phyloP scores from a whole-genome alignment of 352 stramenopile species.

The Phytophthora foliorum region DNA sequence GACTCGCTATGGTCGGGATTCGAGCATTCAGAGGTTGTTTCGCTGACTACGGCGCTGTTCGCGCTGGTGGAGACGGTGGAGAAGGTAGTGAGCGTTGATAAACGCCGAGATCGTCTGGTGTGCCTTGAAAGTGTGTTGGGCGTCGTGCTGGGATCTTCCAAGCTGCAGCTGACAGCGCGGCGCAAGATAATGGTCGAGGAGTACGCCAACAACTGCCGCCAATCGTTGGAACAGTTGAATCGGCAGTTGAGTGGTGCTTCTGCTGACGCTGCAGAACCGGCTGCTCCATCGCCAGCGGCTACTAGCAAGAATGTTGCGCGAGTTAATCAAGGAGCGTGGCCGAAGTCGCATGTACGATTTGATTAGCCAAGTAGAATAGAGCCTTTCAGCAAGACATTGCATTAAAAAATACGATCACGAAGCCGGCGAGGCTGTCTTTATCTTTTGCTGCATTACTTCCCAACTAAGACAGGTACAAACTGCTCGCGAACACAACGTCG shows the following conservation, averaged over 20 bases:
- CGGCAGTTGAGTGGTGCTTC: slow-evolving; percentile 13
- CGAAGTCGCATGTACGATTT: slow-evolving; percentile 55
- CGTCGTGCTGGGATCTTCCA: slow-evolving; percentile 37
- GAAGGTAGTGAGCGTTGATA: slow-evolving; percentile 42
- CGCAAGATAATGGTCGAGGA: slow-evolving; percentile 47
- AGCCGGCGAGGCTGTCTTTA: background rate
- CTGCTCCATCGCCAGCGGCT: background rate
- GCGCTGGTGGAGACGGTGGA: slow-evolving; percentile 54
- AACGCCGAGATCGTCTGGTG: slow-evolving; percentile 57
- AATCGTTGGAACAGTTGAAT: slow-evolving; percentile 47
- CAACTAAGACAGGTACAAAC: slow-evolving; percentile 92
- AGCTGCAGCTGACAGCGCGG: slow-evolving; percentile 39
- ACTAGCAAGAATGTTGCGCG: background rate
- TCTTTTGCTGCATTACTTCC: background rate
- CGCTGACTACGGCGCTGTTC: slow-evolving; percentile 50
- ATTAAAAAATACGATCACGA: background rate
- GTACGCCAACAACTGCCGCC: slow-evolving; percentile 57
- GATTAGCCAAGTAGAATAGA: slow-evolving; percentile 26
- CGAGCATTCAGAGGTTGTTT: slow-evolving; percentile 42
- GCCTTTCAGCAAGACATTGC: background rate
- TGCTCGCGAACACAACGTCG: slow-evolving; percentile 98
- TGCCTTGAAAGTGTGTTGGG: slow-evolving; percentile 60
- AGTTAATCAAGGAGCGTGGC: background rate
- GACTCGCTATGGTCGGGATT: slow-evolving; percentile 51
- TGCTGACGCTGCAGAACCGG: background rate